phyloP scores from a whole-genome alignment of 306 rosid species.

The Castanea crenata region DNA sequence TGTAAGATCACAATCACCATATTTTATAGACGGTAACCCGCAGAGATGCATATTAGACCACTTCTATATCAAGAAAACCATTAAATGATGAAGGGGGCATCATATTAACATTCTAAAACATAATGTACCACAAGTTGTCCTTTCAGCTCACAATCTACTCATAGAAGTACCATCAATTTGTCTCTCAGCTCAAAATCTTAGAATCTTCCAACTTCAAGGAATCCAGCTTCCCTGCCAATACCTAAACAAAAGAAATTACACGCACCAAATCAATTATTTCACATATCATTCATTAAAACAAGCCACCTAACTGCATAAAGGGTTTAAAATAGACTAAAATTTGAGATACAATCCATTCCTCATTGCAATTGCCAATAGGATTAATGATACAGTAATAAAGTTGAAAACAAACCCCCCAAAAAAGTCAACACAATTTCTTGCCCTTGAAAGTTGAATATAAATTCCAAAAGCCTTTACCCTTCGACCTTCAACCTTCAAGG shows the following conservation, averaged over 20 bases:
- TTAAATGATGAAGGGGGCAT: background rate
- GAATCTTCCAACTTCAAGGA: background rate
- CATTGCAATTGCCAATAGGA: background rate
- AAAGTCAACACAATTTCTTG: background rate
- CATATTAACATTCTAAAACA: background rate
- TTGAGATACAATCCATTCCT: background rate
- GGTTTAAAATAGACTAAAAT: background rate
- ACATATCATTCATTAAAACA: background rate
- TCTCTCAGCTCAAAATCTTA: background rate
- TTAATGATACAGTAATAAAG: background rate
- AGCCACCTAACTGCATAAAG: background rate
- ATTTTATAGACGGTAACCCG: background rate
- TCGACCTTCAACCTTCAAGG: background rate
- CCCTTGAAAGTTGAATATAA: background rate
- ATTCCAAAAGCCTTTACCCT: background rate
- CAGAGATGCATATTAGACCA: background rate
- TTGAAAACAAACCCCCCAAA: background rate
- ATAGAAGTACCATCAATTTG: background rate
- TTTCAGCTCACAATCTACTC: background rate
- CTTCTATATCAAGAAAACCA: background rate
- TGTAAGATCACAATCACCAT: background rate
- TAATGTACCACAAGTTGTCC: background rate
- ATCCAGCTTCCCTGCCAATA: background rate
- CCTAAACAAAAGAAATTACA: constrained; percentile 2
- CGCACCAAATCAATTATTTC: background rate